These are phyloP conservation scores for Metarhizium anisopliae DNA, from an alignment of 2,329 filamentous ascomycete genomes.

Conservation along the genomic window DNA sequence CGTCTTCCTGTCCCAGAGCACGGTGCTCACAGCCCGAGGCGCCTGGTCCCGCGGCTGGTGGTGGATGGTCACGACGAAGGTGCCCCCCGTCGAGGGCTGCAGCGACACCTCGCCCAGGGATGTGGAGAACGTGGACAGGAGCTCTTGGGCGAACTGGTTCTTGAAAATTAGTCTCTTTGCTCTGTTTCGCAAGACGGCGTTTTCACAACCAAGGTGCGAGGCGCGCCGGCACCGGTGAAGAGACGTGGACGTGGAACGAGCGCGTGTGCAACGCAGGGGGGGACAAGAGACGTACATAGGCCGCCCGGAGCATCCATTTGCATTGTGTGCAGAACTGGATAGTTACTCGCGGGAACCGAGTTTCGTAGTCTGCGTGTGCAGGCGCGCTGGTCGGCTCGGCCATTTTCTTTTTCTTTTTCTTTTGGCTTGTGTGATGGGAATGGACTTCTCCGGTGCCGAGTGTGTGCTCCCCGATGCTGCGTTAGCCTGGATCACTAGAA, in stretches of 20 bases:
- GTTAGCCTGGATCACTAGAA: too few relatives aligned
- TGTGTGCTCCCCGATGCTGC: too few relatives aligned
- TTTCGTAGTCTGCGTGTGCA: not conserved
- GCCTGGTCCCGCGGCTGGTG: constrained; percentile 7
- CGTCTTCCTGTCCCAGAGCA: constrained; percentile 80
- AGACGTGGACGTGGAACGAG: too few relatives aligned
- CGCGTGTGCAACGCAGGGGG: too few relatives aligned
- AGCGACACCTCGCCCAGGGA: constrained; percentile 80
- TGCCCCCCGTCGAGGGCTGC: constrained; percentile 74
- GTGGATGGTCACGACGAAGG: constrained; percentile 65
- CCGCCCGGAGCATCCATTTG: constrained; percentile 81
- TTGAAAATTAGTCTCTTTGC: too few relatives aligned
- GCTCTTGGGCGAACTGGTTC: constrained; percentile 81
- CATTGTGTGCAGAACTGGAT: constrained; percentile 93
- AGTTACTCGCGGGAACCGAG: constrained; percentile 56
- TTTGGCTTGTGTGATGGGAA: not conserved
- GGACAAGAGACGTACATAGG: constrained; percentile 54
- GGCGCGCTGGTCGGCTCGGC: not conserved
- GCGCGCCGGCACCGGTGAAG: too few relatives aligned
- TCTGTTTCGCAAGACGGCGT: too few relatives aligned
- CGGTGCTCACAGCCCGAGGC: constrained; percentile 29
- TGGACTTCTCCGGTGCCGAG: not conserved
- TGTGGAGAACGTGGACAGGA: constrained; percentile 84
- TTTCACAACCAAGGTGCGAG: not conserved
- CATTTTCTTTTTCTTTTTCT: not conserved